Evolutionary conservation across 1,139 yeast species (phyloP).

Genomic region (Saccharomyces hybrid): DNA sequence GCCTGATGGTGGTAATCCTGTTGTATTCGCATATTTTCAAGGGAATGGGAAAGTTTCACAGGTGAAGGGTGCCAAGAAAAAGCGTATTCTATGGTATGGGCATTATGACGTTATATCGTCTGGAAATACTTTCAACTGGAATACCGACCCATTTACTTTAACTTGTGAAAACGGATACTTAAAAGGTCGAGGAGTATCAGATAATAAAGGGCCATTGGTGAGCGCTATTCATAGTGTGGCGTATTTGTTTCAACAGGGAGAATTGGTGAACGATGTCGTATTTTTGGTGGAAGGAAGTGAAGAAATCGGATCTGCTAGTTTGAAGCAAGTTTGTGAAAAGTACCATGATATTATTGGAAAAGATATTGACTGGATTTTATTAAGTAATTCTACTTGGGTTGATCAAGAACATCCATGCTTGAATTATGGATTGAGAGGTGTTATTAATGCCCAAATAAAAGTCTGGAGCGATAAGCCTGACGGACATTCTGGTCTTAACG

Average conservation of each 20-base stretch:
- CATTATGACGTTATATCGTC: constrained; percentile 90
- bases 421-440: constrained; percentile 91
- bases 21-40: constrained; percentile 66
- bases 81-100: constrained; percentile 75
- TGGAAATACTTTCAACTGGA: constrained; percentile 57
- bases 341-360: constrained; percentile 50
- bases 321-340: constrained; percentile 52
- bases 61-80: constrained; percentile 11
- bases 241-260: constrained; percentile 46
- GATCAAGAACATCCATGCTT: constrained; percentile 84
- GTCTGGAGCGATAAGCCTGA: constrained; percentile 72
- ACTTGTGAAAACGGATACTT: constrained; percentile 77
- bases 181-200: constrained; percentile 89
- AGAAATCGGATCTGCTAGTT: constrained; percentile 86
- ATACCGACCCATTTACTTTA: constrained; percentile 67
- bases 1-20: constrained; percentile 64
- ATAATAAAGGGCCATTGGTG: constrained; percentile 89
- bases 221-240: constrained; percentile 88
- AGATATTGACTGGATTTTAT: constrained; percentile 74
- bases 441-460: constrained; percentile 67
- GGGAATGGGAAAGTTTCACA: constrained; percentile 31
- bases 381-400: constrained; percentile 91
- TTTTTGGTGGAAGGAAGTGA: constrained; percentile 93
- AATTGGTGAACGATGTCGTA: constrained; percentile 63
- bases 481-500: constrained; percentile 94